Percentiles rank a stretch among this genome's conserved stretches.
Evolutionary conservation across 2,329 filamentous ascomycete genomes (phyloP).

Genomic region (Incumbomyces lentus): DNA sequence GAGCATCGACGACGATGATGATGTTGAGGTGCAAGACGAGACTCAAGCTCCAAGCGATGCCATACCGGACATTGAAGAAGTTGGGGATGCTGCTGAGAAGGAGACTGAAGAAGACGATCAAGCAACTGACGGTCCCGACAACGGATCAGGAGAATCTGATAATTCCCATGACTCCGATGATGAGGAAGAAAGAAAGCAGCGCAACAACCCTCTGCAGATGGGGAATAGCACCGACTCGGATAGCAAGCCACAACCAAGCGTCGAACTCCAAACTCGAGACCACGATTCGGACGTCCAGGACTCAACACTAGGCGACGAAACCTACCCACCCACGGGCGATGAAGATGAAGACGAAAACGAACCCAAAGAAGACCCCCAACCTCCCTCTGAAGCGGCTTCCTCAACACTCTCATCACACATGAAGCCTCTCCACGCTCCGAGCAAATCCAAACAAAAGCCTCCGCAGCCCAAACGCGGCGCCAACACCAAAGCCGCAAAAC

Average conservation of each 20-base stretch:
- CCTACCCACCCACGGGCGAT: constrained; percentile 6
- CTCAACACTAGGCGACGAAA: constrained; percentile 27
- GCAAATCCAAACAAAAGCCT: constrained; percentile 13
- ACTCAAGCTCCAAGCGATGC: constrained; percentile 10
- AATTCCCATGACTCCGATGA: constrained; percentile 27
- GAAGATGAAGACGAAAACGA: constrained; percentile 4
- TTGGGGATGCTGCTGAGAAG: constrained; percentile 21
- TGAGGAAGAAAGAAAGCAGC: constrained; percentile 13
- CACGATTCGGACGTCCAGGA: neutral
- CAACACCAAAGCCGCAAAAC: constrained; percentile 34
- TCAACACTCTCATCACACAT: constrained; percentile 13
- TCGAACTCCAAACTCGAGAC: constrained; percentile 3
- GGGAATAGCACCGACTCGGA: constrained; percentile 24
- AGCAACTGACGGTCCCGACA: constrained; percentile 26
- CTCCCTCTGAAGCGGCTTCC: constrained; percentile 10
- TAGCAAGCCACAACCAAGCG: constrained; percentile 11
- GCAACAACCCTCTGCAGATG: constrained; percentile 13
- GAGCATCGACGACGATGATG: constrained; percentile 19
- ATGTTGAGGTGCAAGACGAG: constrained; percentile 21
- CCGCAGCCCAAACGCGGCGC: constrained; percentile 17
- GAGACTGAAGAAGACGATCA: constrained; percentile 25
- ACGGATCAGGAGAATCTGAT: constrained; percentile 8
- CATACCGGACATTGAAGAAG: constrained; percentile 21
- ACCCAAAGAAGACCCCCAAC: constrained; percentile 1
- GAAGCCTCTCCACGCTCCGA: constrained; percentile 15